phyloP scores from a whole-genome alignment of 305 asterid species.

The Solanum hybrid region DNA sequence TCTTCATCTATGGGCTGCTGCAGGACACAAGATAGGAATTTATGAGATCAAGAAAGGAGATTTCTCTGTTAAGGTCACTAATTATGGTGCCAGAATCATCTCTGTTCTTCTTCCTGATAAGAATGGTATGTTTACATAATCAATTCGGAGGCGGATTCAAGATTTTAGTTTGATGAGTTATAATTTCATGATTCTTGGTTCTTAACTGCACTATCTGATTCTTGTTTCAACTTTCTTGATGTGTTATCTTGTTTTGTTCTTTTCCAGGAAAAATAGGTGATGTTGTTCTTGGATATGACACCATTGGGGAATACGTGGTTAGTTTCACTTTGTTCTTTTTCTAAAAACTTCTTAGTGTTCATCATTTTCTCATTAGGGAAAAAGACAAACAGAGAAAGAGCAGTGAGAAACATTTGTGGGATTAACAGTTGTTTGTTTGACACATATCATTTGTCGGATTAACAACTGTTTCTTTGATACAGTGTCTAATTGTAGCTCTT shows the following conservation, averaged over 20 bases:
- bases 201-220: not conserved
- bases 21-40: slow-evolving; percentile 6
- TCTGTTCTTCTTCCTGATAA: slow-evolving; percentile 38
- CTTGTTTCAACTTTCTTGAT: not conserved
- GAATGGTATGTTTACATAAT: slow-evolving; percentile 17
- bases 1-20: not conserved
- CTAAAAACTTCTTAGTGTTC: not conserved
- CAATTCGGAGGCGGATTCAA: not conserved
- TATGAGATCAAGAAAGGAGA: slow-evolving; percentile 32
- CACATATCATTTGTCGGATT: not conserved
- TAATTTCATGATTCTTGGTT: not conserved
- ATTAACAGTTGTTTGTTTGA: not conserved
- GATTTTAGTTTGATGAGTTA: not conserved
- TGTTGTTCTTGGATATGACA: slow-evolving; percentile 15
- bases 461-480: not conserved
- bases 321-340: not conserved
- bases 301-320: slow-evolving; percentile 4
- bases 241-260: not conserved
- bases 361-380: not conserved
- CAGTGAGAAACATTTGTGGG: not conserved
- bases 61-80: slow-evolving; percentile 29
- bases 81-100: slow-evolving; percentile 39
- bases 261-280: slow-evolving; percentile 3
- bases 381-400: not conserved
- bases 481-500: not conserved